A percentile compares a stretch with the other conserved stretches of the same genome.
Conservation (phyloP, 2,329 filamentous ascomycete species). For the Calonectria hongkongensis region DNA sequence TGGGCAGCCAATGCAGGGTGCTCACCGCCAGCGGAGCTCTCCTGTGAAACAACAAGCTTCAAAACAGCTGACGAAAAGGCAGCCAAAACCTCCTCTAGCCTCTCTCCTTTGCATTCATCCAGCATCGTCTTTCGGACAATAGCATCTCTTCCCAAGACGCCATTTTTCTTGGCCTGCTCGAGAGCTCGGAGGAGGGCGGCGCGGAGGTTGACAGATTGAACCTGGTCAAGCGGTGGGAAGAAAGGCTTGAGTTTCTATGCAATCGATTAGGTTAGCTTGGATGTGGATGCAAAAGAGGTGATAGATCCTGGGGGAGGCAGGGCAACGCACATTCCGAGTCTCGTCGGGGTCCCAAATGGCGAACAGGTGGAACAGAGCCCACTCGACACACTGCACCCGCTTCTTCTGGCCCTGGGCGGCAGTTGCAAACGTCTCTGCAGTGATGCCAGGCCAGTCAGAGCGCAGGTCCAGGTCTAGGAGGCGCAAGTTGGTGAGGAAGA, state of each 20-base stretch:
- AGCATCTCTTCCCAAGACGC: constrained; percentile 85
- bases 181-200: constrained; percentile 87
- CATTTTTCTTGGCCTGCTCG: constrained; percentile 91
- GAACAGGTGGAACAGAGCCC: constrained; percentile 93
- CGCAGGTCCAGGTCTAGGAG: constrained; percentile 86
- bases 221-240: constrained; percentile 91
- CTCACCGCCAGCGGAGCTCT: constrained; percentile 60
- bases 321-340: constrained; percentile 78
- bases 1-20: constrained; percentile 70
- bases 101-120: constrained; percentile 95
- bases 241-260: constrained; percentile 88
- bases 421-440: constrained; percentile 81
- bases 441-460: constrained; percentile 88
- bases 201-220: constrained; percentile 93
- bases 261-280: constrained; percentile 28
- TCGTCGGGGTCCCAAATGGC: constrained; percentile 87
- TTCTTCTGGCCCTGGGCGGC: constrained; percentile 85
- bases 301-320: background rate
- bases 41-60: constrained; percentile 76
- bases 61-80: constrained; percentile 90
- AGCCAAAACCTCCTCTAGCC: constrained; percentile 89
- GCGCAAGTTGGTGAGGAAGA: constrained; percentile 87
- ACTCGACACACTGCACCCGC: constrained; percentile 89
- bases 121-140: constrained; percentile 95
- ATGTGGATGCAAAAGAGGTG: too few species aligned